These are phyloP conservation scores for Pseudogymnoascus sp. DNA, from an alignment of 2,329 filamentous ascomycete species.

Conservation along the genomic window DNA sequence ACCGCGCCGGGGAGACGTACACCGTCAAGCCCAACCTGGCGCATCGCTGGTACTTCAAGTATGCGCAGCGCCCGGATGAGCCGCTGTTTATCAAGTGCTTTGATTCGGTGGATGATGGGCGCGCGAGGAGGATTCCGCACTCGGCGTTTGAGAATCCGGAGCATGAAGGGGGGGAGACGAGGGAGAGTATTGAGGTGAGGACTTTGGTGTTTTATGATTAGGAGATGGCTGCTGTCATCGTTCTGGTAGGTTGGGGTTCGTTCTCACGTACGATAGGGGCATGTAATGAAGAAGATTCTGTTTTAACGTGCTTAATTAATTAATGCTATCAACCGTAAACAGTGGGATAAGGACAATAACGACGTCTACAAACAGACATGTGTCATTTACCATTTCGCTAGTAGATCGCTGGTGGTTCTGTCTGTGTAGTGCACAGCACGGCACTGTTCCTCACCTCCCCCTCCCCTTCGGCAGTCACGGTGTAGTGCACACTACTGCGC, in stretches of 20 bases:
- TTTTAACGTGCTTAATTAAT: not conserved
- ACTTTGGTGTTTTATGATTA: slow-evolving; percentile 42
- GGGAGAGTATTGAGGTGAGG: slow-evolving; percentile 51
- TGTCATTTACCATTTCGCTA: too few species aligned
- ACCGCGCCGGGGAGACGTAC: slow-evolving; percentile 44
- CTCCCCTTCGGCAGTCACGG: too few species aligned
- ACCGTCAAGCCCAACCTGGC: slow-evolving; percentile 34
- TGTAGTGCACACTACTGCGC: too few species aligned
- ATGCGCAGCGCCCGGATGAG: slow-evolving; percentile 44
- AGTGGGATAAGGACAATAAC: too few species aligned
- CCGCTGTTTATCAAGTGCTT: slow-evolving; percentile 55
- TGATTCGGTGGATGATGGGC: slow-evolving; percentile 48
- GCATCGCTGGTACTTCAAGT: slow-evolving; percentile 48
- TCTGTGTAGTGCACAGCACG: too few species aligned
- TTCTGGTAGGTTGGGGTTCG: not conserved
- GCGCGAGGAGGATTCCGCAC: slow-evolving; percentile 48
- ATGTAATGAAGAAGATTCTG: not conserved
- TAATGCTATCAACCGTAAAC: not conserved
- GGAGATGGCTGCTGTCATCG: not conserved
- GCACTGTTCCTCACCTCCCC: too few species aligned
- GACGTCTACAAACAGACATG: too few species aligned
- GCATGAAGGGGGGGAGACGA: slow-evolving; percentile 33
- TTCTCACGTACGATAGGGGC: not conserved
- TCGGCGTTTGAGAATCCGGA: slow-evolving; percentile 45
- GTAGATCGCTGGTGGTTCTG: too few species aligned